These are phyloP conservation scores for Collariella sp. DNA, from an alignment of 495 filamentous ascomycete species.

Conservation along the genomic window DNA sequence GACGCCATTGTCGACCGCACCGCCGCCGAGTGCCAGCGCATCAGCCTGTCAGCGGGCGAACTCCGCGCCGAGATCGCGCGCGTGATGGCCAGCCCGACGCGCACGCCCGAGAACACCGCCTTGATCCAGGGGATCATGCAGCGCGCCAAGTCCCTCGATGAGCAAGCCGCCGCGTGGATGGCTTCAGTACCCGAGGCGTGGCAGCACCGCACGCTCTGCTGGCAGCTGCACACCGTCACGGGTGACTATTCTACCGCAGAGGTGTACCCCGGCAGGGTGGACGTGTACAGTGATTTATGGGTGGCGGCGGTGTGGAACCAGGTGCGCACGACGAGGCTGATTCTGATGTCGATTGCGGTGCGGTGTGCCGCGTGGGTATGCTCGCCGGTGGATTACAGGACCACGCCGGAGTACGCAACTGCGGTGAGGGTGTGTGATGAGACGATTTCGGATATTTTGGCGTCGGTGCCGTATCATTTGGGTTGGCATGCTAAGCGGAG, in stretches of 20 bases:
- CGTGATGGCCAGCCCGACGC: conserved; percentile 27
- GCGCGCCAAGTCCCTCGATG: conserved; percentile 36
- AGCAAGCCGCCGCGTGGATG: conserved; percentile 38
- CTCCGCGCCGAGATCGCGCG: conserved; percentile 38
- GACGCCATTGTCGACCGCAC: conserved; percentile 33
- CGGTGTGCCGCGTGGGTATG: conserved; percentile 46
- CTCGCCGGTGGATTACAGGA: conserved; percentile 44
- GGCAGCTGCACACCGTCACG: conserved; percentile 32
- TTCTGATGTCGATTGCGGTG: conserved; percentile 37
- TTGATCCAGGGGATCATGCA: conserved; percentile 35
- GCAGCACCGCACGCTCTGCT: conserved; percentile 35
- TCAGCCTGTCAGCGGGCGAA: conserved; percentile 40
- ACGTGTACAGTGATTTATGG: conserved; percentile 45
- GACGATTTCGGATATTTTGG: conserved; percentile 42
- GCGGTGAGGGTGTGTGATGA: conserved; percentile 33
- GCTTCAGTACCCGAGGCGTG: conserved; percentile 32
- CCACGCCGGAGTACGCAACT: conserved; percentile 44
- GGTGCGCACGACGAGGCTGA: conserved; percentile 36
- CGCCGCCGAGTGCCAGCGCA: conserved; percentile 33
- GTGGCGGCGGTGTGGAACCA: conserved; percentile 42
- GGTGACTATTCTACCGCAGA: conserved; percentile 35
- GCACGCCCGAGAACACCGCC: conserved; percentile 32
- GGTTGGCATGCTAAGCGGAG: conserved; percentile 35
- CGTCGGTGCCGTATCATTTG: conserved; percentile 44
- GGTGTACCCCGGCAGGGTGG: conserved; percentile 44